Evolutionary conservation across 148 eudicot species (phyloP), one percentile per base, ranked within the genome.

Genomic region (Chenopodium quinoa): DNA sequence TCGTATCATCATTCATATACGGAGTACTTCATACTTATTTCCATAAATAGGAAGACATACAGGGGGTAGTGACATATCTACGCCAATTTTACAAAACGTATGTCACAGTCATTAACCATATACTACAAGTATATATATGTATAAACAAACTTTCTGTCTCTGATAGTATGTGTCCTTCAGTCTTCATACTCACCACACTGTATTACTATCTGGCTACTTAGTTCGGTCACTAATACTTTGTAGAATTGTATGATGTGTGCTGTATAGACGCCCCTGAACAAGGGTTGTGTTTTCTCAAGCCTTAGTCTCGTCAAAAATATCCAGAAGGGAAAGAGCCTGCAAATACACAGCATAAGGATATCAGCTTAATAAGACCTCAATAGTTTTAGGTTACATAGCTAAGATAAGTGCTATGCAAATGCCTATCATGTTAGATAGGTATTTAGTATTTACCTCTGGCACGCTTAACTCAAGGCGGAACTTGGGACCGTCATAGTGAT

Each of bases 401-500:
- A 7, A 31, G 11, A 69, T 27, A 47, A 46, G 52, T 4, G 22
- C 3, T 2, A 56, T 16, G 62, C 62, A 56, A 56, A 14, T 7
- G 1, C 62, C 2, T 2, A 64, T 23, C 77, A 68, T 66, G 13
- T 9, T 27, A 17, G 22, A 10, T 17, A 20, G n/a, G 4, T 54
- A 2, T 14, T 0, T 0, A 23, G n/a, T 60, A 37, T 22, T 80
- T 90, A 95, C 99, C 98, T 94, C 99, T 47, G 99, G 99, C 34
- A 96, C 88, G 83, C 92, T 94, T 6, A 96, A 84, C 60, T 96
- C 99, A 60, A 96, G 98, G 82, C 99, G 99, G 90, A 96, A 96
- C 87, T 96, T 96, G 37, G 99, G 99, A 68, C 99, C 99, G 60
- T 96, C 99, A 14, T 96, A 96, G 83, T 96, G 99, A 83, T 96